Conservation (phyloP, 179 eudicot genomes). For the Carnegiea gigantea region DNA sequence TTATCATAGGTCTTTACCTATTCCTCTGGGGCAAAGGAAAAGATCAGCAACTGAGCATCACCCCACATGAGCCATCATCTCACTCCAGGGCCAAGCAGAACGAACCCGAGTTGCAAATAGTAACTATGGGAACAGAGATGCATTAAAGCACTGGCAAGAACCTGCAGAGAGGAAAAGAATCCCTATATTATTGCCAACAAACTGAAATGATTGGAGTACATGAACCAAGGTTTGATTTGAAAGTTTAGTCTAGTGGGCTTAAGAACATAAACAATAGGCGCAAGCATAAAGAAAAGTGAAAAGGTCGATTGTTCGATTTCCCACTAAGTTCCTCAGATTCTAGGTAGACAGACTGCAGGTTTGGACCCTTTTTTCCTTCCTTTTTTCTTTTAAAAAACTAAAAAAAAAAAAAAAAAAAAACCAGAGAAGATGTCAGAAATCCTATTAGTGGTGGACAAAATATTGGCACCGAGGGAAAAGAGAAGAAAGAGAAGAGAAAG, state of each 20-base stretch:
- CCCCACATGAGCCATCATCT: slow-evolving; percentile 23
- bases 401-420: no score
- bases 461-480: not conserved
- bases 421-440: no score
- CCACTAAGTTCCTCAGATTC: not conserved
- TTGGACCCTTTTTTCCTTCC: not conserved
- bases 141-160: slow-evolving; percentile 10
- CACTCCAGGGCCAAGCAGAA: slow-evolving; percentile 22
- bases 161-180: slow-evolving; percentile 19
- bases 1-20: slow-evolving; percentile 42
- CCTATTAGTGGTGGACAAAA: not conserved
- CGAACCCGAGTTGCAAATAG: slow-evolving; percentile 26
- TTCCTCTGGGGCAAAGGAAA: slow-evolving; percentile 46
- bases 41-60: slow-evolving; percentile 26
- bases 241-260: not conserved
- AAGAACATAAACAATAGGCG: not conserved
- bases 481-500: not conserved
- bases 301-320: not conserved
- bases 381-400: not conserved
- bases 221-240: not conserved
- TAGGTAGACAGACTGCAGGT: not conserved
- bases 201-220: not conserved
- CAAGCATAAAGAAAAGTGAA: slow-evolving; percentile 8
- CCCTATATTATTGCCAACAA: slow-evolving; percentile 12
- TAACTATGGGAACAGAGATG: slow-evolving; percentile 21